Base-by-base conservation (phyloP, 768 basidiomycete genomes). In the Lactarius quietus region DNA sequence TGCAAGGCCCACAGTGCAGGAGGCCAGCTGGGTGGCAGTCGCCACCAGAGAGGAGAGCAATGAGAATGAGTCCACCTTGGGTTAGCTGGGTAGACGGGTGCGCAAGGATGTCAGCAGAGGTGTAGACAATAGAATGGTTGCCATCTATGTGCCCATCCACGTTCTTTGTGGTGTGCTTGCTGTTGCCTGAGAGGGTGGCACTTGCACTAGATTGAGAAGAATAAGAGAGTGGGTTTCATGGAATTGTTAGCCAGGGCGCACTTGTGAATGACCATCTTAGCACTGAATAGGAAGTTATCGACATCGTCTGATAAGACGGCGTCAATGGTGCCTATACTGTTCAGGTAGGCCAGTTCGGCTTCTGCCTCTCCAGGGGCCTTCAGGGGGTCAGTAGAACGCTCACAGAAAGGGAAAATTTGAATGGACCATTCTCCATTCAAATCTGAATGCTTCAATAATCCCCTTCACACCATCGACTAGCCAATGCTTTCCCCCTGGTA, bases 281-380 rank as follows among this genome's bases (percentile, higher is more conserved):
- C 94, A 23, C 95, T 94, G 66, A 98, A 98, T 3, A 96, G 76
- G 72, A 96, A 89, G 62, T 86, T 95, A 72, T 98, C 95, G 1
- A 95, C 94, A 71, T 97, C 95, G 74, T 98, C 95, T 0, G 95
- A 92, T 51, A 95, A 80, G 29, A 97, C 84, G 0, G 87, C 92
- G n/a, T n/a, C 95, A 62, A 98, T 90, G 59, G 89, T 75, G 3
- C 93, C 93, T 51, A 87, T 83, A 6, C 83, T 79, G 70, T 93
- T 95, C 59, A 97, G 80, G 67, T 91, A 88, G 0, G 94, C 95
- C 3, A 97, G 80, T 72, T 96, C 95, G 0, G 95, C 95, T 74
- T 98, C 95, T 0, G 95, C 95, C 76, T 97, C 95, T 17, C 93
- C 94, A 7, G 95, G 95, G 18, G 93, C 95, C 87, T 87, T 74